Conservation (phyloP, 176 grass and related monocot genomes). For the Leersia perrieri region DNA sequence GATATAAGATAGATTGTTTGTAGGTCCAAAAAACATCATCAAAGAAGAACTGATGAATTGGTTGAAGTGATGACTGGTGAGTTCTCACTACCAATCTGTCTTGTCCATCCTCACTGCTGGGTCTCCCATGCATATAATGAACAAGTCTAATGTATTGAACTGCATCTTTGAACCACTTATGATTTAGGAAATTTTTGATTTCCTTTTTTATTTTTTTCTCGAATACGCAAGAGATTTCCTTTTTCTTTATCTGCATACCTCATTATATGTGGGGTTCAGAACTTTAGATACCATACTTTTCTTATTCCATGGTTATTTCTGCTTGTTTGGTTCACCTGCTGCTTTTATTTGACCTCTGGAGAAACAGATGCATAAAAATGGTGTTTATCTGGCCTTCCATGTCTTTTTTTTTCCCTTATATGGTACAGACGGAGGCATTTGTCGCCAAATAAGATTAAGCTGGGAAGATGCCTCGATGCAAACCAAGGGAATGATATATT, state of each 20-base stretch:
- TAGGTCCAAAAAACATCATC: slow-evolving; percentile 75
- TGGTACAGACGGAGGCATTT: slow-evolving; percentile 89
- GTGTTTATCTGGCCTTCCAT: slow-evolving; percentile 2
- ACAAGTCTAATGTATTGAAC: neutral
- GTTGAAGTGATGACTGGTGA: slow-evolving; percentile 64
- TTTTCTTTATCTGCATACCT: neutral
- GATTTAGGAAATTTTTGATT: neutral
- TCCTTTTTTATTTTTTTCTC: too few relatives aligned
- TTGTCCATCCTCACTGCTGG: neutral
- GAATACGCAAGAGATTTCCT: too few relatives aligned
- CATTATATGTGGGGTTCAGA: neutral
- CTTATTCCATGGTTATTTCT: neutral
- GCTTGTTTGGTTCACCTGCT: neutral
- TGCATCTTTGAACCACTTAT: neutral
- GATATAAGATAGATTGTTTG: slow-evolving; percentile 90
- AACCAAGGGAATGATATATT: slow-evolving; percentile 82
- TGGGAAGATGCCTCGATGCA: slow-evolving; percentile 80
- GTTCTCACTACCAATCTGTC: neutral
- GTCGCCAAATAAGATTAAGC: slow-evolving; percentile 89
- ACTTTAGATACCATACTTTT: neutral
- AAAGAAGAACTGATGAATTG: slow-evolving; percentile 89
- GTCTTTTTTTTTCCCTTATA: slow-evolving; percentile 39
- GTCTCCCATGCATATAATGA: neutral
- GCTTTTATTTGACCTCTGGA: neutral
- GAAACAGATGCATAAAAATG: neutral